A percentile compares a stretch with the other conserved stretches of the same genome.
These are phyloP conservation scores for Cercospora sp. DNA, from an alignment of 2,329 filamentous ascomycete species.

Conservation along the genomic window DNA sequence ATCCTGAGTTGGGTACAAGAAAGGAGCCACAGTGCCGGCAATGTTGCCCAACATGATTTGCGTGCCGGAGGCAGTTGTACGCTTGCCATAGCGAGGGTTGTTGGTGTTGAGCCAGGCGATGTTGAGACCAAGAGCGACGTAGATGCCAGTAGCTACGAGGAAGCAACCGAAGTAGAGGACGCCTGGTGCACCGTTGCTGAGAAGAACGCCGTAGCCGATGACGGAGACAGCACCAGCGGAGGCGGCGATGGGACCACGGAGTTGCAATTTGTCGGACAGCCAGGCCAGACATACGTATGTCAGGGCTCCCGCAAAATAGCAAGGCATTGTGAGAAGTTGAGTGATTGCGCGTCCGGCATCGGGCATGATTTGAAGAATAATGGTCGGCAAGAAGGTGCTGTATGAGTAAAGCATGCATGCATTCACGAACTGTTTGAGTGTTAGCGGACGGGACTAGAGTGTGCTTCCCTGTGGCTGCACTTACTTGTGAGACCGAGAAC, in stretches of 20 bases:
- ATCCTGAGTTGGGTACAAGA: conserved; percentile 53
- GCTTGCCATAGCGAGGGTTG: conserved; percentile 71
- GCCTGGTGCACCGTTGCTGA: conserved; percentile 59
- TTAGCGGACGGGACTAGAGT: too few relatives aligned
- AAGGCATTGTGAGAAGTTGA: conserved; percentile 76
- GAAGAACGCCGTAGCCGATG: conserved; percentile 54
- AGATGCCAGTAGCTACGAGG: conserved; percentile 72
- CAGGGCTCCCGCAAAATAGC: conserved; percentile 70
- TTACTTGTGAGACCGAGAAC: conserved; percentile 59
- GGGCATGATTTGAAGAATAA: conserved; percentile 67
- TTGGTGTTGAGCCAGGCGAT: conserved; percentile 59
- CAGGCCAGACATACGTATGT: conserved; percentile 67
- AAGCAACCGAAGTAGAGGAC: conserved; percentile 77
- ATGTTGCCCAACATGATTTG: conserved; percentile 71
- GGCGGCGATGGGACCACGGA: conserved; percentile 64
- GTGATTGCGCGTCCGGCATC: conserved; percentile 64
- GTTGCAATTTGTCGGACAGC: conserved; percentile 67
- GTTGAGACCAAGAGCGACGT: conserved; percentile 58
- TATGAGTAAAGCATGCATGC: conserved; percentile 79
- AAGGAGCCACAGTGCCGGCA: conserved; percentile 43
- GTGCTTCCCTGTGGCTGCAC: too few relatives aligned
- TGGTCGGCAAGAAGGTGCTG: conserved; percentile 76
- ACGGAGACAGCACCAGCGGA: conserved; percentile 53
- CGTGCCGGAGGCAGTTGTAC: conserved; percentile 69
- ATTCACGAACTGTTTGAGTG: conserved; percentile 60